Percentiles rank a stretch among this genome's conserved stretches.
Evolutionary conservation across 2,329 filamentous ascomycete genomes (phyloP).

Genomic region (Sarocladium brachiariae): DNA sequence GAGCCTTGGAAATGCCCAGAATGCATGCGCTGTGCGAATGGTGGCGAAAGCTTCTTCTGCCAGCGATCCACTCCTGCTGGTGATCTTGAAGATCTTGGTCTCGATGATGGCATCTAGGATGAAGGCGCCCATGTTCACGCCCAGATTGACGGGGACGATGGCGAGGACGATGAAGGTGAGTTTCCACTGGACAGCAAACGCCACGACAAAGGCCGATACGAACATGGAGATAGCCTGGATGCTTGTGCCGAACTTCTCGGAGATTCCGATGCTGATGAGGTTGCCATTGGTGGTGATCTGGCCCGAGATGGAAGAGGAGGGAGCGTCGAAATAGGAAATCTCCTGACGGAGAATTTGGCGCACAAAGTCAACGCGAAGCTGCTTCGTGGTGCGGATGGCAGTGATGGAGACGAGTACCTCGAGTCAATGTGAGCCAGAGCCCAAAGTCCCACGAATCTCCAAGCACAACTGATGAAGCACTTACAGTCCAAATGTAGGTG

Average conservation of each 20-base stretch:
- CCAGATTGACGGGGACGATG: slow-evolving; percentile 37
- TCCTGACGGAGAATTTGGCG: slow-evolving; percentile 41
- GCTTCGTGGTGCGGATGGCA: slow-evolving; percentile 30
- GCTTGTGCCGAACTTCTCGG: slow-evolving; percentile 36
- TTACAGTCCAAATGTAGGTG: slow-evolving; percentile 48
- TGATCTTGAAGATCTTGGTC: slow-evolving; percentile 35
- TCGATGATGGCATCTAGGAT: slow-evolving; percentile 35
- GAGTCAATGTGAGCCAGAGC: background rate
- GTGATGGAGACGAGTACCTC: slow-evolving; percentile 30
- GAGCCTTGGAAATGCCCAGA: slow-evolving; percentile 39
- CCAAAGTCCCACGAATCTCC: background rate
- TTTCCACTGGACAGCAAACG: slow-evolving; percentile 34
- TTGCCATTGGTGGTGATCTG: slow-evolving; percentile 43
- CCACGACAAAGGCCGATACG: slow-evolving; percentile 32
- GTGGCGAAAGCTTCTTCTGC: slow-evolving; percentile 44
- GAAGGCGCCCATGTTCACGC: slow-evolving; percentile 24
- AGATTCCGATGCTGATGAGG: slow-evolving; percentile 36
- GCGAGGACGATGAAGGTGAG: slow-evolving; percentile 36
- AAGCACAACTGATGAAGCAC: slow-evolving; percentile 11
- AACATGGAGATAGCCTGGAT: slow-evolving; percentile 34
- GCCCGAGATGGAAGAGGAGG: slow-evolving; percentile 34
- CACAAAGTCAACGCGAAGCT: slow-evolving; percentile 31
- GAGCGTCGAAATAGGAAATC: slow-evolving; percentile 45
- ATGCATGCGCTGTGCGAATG: slow-evolving; percentile 43
- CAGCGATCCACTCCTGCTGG: slow-evolving; percentile 34